Base-by-base conservation (phyloP, 2,329 filamentous ascomycete genomes). In the Pseudogymnoascus sp. region DNA sequence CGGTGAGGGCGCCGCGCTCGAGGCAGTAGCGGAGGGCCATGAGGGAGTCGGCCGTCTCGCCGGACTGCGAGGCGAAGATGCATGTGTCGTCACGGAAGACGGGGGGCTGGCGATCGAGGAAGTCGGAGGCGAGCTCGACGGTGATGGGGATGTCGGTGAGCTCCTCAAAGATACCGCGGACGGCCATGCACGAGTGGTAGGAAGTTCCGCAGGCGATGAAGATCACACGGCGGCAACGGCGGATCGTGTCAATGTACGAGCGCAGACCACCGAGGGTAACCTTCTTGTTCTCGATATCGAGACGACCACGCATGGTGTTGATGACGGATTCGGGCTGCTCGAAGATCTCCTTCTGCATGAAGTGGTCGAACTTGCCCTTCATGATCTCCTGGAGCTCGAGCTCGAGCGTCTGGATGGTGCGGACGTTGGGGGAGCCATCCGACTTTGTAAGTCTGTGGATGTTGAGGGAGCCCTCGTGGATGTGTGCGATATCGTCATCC, bases 341-440 rank as follows among this genome's bases (percentile, higher is more conserved):
- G 76, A 99, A 99, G 73, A 99, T 99, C 77, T 99, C 94, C 86
- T 99, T 99, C 77, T 99, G 94, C 94, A 99, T 99, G 83, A 97
- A 99, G 81, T 99, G 94, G 77, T 99, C 94, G 78, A 97, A 99
- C 75, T 94, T 95, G 77, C 94, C 94, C 88, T 99, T 99, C 94
- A 99, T 99, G 78, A 99, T 99, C 82, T 99, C 92, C 81, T 99
- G 94, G 67, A 99, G 88, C 82, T 99, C 92, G 59, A 99, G 89
- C 82, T 99, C 94, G 62, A 99, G 85, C 61, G 94, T 99, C 84
- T 99, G 94, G 75, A 99, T 99, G 71, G 90, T 91, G 75, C 94
- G 92, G 70, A 97, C 92, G 74, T 97, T 97, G 78, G 91, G 96
- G 73, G 89, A 92, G 68, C 93, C 93, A 74, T 97, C 93, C 70